phyloP scores from a whole-genome alignment of 257 asterid species.

The Ilex asprella region DNA sequence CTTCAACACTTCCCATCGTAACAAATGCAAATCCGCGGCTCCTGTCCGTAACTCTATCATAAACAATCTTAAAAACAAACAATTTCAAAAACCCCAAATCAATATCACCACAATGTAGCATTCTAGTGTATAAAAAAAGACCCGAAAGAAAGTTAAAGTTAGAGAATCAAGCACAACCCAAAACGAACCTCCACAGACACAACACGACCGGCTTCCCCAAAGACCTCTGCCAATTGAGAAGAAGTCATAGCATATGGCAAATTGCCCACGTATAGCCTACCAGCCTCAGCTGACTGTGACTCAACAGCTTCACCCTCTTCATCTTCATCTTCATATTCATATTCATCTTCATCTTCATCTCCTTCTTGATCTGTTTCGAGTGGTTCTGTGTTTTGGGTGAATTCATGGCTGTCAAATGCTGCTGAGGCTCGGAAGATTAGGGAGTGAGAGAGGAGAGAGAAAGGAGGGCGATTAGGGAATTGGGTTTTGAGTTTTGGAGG shows the following conservation, averaged over 20 bases:
- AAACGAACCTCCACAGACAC: constrained; percentile 60
- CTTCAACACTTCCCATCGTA: constrained; percentile 73
- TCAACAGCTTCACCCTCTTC: constrained; percentile 21
- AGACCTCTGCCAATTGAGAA: constrained; percentile 64
- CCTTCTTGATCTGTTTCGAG: constrained; percentile 19
- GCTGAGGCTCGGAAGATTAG: constrained; percentile 23
- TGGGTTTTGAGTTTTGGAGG: constrained; percentile 23
- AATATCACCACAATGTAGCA: constrained; percentile 6
- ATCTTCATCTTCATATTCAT: constrained; percentile 23
- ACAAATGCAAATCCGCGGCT: constrained; percentile 93
- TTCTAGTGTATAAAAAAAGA: neutral
- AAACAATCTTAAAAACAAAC: constrained; percentile 47
- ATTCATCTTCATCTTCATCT: constrained; percentile 23
- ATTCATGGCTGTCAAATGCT: constrained; percentile 32
- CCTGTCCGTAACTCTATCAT: constrained; percentile 77
- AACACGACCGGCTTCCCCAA: constrained; percentile 77
- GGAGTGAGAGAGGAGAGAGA: constrained; percentile 15
- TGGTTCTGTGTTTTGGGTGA: constrained; percentile 11
- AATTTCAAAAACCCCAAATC: constrained; percentile 9
- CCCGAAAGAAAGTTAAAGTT: neutral
- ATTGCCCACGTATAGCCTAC: constrained; percentile 82
- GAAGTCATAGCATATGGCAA: constrained; percentile 79
- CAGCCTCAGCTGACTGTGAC: constrained; percentile 38
- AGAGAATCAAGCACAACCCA: neutral
- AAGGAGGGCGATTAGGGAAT: constrained; percentile 14